Base-by-base conservation (phyloP, 2,329 filamentous ascomycete species). In the Penicillium verrucosum region DNA sequence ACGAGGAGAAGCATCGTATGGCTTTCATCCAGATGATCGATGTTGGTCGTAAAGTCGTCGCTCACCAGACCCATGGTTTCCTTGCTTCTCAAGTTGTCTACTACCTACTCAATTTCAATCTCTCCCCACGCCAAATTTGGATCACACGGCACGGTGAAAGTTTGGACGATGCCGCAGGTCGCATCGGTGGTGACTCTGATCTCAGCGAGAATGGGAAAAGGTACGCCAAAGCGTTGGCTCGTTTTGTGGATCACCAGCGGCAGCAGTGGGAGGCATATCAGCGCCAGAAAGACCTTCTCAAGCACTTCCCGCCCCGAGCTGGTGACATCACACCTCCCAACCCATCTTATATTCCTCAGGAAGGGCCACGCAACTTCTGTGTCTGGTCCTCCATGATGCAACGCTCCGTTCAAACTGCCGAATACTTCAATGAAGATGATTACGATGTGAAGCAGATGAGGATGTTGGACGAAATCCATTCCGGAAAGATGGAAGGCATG, bases 11-110 rank as follows among this genome's bases (percentile, higher is more conserved):
- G 23, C 83, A 95, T 68, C 87, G 92, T 66, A 88, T 97, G 84
- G 90, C 95, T 58, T 99, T 96, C 70, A 95, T 99, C 61, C 91
- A 90, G 80, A 96, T 97, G 89, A 90, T 97, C 62, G 94, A 99
- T 73, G 94, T 99, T 3, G 94, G 94, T 41, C 86, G 93, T 59
- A 99, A 99, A 75, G 84, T 97, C 59, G 86, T 97, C 42, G 89
- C 93, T 45, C 89, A 96, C 72, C 89, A 94, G 60, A 86, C 97
- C 59, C 89, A 89, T 64, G 94, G 94, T 6, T 99, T 99, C 74
- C 81, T 99, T 47, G 92, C 92, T 56, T 90, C 89, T 38, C 90
- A 94, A 60, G 94, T 96, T 54, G 92, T 94, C 55, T 96, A 92
- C 62, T 99, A 97, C 68, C 82, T 99, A 10, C 89, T 94, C 44